These are phyloP conservation scores for Fusarium brachygibbosum DNA, from an alignment of 2,329 filamentous ascomycete species.

Conservation along the genomic window DNA sequence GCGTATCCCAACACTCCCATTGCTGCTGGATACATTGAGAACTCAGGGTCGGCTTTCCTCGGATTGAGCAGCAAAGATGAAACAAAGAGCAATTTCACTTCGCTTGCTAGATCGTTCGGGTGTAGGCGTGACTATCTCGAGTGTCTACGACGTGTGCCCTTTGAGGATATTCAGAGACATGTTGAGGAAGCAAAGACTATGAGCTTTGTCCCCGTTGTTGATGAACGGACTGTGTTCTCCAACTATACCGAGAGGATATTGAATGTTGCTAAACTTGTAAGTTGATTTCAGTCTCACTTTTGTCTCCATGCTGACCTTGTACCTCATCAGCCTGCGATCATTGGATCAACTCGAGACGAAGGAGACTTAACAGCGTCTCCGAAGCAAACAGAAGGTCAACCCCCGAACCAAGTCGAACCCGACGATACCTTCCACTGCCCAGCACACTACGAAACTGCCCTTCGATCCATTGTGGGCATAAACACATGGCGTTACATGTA, in stretches of 20 bases:
- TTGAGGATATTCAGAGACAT: slow-evolving; percentile 4
- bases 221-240: slow-evolving; percentile 10
- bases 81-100: slow-evolving; percentile 2
- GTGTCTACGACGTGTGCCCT: neutral
- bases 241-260: neutral
- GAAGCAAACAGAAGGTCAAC: neutral
- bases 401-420: neutral
- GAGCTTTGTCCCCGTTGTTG: slow-evolving; percentile 8
- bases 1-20: slow-evolving; percentile 12
- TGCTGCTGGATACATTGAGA: slow-evolving; percentile 12
- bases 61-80: neutral
- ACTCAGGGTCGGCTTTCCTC: slow-evolving; percentile 5
- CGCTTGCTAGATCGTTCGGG: neutral
- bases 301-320: neutral
- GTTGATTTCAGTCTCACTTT: neutral
- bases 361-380: neutral
- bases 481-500: slow-evolving; percentile 25
- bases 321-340: slow-evolving; percentile 1
- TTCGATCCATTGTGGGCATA: neutral
- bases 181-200: slow-evolving; percentile 7
- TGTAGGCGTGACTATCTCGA: slow-evolving; percentile 4
- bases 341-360: slow-evolving; percentile 15
- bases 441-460: slow-evolving; percentile 5
- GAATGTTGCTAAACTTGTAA: slow-evolving; percentile 4
- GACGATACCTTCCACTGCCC: slow-evolving; percentile 7